Conservation (phyloP, 176 grass and related monocot genomes). For the Oryza punctata region DNA sequence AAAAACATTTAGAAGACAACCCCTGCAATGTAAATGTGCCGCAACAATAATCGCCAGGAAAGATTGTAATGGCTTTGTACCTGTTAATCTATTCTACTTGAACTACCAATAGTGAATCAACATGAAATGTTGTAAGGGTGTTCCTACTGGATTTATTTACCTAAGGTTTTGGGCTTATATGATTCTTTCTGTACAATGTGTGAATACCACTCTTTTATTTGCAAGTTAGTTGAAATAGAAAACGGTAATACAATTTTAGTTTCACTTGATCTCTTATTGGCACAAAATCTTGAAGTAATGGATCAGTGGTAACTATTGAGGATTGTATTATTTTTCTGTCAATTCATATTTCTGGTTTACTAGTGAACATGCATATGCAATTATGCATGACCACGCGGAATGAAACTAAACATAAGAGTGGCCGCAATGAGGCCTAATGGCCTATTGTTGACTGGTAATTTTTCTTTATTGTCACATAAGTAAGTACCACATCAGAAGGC, state of each 20-base stretch:
- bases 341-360: neutral
- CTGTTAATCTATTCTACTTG: neutral
- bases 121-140: slow-evolving; percentile 11
- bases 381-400: neutral
- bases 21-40: slow-evolving; percentile 25
- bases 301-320: neutral
- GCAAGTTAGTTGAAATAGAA: neutral
- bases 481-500: too few species aligned
- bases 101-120: neutral
- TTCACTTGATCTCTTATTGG: neutral
- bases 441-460: neutral
- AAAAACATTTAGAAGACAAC: slow-evolving; percentile 8
- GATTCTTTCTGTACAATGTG: neutral
- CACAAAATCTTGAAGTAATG: neutral
- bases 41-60: slow-evolving; percentile 23
- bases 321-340: neutral
- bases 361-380: neutral
- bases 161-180: slow-evolving; percentile 4
- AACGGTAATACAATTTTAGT: neutral
- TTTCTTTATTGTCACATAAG: neutral
- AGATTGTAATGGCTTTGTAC: neutral
- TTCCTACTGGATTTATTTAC: slow-evolving; percentile 13
- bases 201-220: neutral
- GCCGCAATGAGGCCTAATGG: neutral
- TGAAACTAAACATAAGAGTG: neutral